Evolutionary conservation across 108 stramenopile genomes (phyloP), one percentile per base, ranked within the genome.

Genomic region (Cyclotella cryptica): DNA sequence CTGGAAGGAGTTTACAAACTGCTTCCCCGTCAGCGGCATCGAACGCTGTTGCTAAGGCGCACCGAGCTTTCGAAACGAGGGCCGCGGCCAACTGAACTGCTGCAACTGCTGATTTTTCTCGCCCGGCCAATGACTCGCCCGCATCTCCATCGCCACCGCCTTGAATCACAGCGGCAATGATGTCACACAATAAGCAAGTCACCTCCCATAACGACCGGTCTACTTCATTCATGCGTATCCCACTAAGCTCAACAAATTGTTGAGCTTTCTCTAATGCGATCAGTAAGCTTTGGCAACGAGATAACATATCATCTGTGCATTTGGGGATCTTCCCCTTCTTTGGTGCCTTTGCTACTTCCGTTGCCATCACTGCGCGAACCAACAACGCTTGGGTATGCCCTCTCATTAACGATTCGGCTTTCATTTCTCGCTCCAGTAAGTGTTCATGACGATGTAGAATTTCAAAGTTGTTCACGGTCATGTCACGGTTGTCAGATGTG

Each of bases 321-420:
- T 91, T 90, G 12, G 85, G 80, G 15, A 90, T 35, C 70, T 94
- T 94, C 27, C 93, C 93, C 52, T 92, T 94, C 53, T 91, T 92
- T 3, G 91, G 89, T 66, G 87, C 86, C 64, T 90, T 94, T 39
- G 80, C 78, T 0, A 71, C 78, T 30, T 87, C 88, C n/a, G 81
- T 11, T 41, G 80, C 86, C 59, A 92, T 78, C 10, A 87, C 61
- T 35, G 90, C 85, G 30, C 89, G 87, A 52, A 90, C 75, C 73
- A 94, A 67, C 54, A 94, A 57, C 14, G 89, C 79, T 24, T 94
- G 93, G 10, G 75, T 55, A 65, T 89, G 87, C 6, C 88, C 87
- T 27, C 88, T 78, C 30, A 75, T 67, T 44, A 87, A 67, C 10
- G 90, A 78, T 54, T 86, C 84, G 44, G 22, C 40, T 0, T 76